Percentiles rank a stretch among this genome's conserved stretches.
Conservation (phyloP, 2,329 filamentous ascomycete genomes). For the Colletotrichum lini region DNA sequence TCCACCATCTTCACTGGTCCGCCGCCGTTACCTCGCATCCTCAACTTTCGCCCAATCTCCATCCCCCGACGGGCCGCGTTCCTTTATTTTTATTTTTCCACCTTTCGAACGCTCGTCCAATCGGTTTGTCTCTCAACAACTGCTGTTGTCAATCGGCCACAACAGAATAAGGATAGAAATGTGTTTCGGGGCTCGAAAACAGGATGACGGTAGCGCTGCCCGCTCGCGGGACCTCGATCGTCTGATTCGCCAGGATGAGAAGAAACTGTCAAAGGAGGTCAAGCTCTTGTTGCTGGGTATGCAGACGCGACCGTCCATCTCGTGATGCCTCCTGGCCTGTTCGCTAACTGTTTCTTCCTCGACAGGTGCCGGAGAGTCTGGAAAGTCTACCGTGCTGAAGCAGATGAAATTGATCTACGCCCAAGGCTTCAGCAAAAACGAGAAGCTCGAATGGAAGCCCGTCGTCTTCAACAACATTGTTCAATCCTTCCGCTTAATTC, state of each 20-base stretch:
- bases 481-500: conserved; percentile 90
- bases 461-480: conserved; percentile 97
- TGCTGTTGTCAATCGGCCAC: conserved; percentile 10
- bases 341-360: conserved; percentile 18
- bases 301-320: conserved; percentile 48
- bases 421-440: conserved; percentile 89
- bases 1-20: conserved; percentile 1
- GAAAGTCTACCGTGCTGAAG: conserved; percentile 97
- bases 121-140: conserved; percentile 1
- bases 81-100: background rate
- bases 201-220: conserved; percentile 63
- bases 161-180: conserved; percentile 56
- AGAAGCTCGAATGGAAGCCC: conserved; percentile 93
- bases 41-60: background rate
- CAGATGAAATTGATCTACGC: conserved; percentile 99
- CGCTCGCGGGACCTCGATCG: conserved; percentile 87
- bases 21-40: background rate
- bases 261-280: conserved; percentile 86
- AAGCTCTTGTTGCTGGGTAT: conserved; percentile 94
- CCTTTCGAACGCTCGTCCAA: background rate
- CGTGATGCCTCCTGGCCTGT: background rate
- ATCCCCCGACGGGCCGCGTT: conserved; percentile 15
- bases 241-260: conserved; percentile 88
- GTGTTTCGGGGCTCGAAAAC: conserved; percentile 75
- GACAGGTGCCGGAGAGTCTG: conserved; percentile 88